These are phyloP conservation scores for Boletellus sp. DNA, from an alignment of 768 basidiomycete species.

Conservation along the genomic window DNA sequence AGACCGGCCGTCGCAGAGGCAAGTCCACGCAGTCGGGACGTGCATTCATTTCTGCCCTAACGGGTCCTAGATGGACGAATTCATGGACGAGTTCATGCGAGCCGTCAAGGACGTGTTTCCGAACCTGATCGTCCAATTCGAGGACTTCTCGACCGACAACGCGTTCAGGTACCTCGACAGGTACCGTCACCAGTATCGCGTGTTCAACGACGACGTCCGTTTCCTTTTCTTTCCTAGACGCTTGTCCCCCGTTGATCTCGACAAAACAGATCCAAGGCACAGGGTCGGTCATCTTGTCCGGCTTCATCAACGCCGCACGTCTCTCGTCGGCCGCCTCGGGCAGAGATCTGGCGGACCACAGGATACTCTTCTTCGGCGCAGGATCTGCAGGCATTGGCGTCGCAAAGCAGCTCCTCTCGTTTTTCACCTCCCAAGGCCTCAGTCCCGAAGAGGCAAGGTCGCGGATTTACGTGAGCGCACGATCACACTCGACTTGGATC, in stretches of 20 bases:
- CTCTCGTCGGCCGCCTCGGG: slow-evolving; percentile 49
- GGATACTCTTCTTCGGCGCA: slow-evolving; percentile 55
- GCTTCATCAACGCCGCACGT: slow-evolving; percentile 70
- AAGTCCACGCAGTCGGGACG: slow-evolving; percentile 4
- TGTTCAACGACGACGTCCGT: slow-evolving; percentile 74
- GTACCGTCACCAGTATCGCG: slow-evolving; percentile 54
- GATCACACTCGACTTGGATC: neutral
- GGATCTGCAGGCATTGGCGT: slow-evolving; percentile 54
- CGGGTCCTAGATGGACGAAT: slow-evolving; percentile 53
- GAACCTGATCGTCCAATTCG: slow-evolving; percentile 66
- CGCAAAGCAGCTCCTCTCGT: slow-evolving; percentile 46
- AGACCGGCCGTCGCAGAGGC: slow-evolving; percentile 47
- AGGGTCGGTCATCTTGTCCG: slow-evolving; percentile 71
- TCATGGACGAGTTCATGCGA: slow-evolving; percentile 76
- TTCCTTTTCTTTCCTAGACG: neutral
- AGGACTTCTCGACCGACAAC: slow-evolving; percentile 76
- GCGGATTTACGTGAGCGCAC: slow-evolving; percentile 56
- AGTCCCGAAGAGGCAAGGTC: slow-evolving; percentile 61
- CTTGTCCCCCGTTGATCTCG: slow-evolving; percentile 6
- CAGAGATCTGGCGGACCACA: slow-evolving; percentile 43
- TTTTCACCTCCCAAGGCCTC: slow-evolving; percentile 53
- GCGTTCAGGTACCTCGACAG: slow-evolving; percentile 70
- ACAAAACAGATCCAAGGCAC: slow-evolving; percentile 59
- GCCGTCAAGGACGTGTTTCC: slow-evolving; percentile 66
- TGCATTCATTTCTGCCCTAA: neutral